Conservation (phyloP, 345 rosid genomes). For the Mangifera indica region DNA sequence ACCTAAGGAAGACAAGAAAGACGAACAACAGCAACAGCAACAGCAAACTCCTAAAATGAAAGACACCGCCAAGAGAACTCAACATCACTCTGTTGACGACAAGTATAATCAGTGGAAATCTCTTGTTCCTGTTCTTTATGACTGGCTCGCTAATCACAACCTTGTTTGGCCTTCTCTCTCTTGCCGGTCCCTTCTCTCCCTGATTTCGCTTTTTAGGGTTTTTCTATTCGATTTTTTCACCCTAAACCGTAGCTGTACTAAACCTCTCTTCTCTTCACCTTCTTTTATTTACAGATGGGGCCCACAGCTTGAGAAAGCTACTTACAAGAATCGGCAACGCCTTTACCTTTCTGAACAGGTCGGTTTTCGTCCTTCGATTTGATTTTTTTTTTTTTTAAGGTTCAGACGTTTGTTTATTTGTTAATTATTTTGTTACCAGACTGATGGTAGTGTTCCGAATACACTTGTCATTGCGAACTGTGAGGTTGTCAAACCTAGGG, state of each 20-base stretch:
- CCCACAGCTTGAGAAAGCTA: conserved; percentile 83
- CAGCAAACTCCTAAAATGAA: conserved; percentile 21
- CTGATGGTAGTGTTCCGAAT: conserved; percentile 90
- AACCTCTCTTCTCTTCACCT: background rate
- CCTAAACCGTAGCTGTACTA: background rate
- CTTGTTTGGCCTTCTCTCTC: conserved; percentile 99
- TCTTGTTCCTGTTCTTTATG: conserved; percentile 91
- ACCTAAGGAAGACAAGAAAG: conserved; percentile 67
- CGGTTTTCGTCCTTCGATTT: background rate
- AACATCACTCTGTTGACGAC: conserved; percentile 67
- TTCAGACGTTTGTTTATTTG: background rate
- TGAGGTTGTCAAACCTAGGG: conserved; percentile 79
- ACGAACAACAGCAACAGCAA: conserved; percentile 32
- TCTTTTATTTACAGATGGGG: conserved; percentile 61
- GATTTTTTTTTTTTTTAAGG: background rate
- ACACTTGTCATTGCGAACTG: conserved; percentile 87
- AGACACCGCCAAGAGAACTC: conserved; percentile 36
- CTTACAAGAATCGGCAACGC: conserved; percentile 83
- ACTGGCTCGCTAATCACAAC: conserved; percentile 98
- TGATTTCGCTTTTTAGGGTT: conserved; percentile 27
- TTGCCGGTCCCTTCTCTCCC: conserved; percentile 60
- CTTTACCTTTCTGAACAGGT: conserved; percentile 86
- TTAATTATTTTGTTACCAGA: conserved; percentile 41
- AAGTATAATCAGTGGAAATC: conserved; percentile 96
- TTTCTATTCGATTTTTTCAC: conserved; percentile 4